A percentile compares a stretch with the other conserved stretches of the same genome.
phyloP scores from a whole-genome alignment of 441 rosid species.

The Breynia disticha region DNA sequence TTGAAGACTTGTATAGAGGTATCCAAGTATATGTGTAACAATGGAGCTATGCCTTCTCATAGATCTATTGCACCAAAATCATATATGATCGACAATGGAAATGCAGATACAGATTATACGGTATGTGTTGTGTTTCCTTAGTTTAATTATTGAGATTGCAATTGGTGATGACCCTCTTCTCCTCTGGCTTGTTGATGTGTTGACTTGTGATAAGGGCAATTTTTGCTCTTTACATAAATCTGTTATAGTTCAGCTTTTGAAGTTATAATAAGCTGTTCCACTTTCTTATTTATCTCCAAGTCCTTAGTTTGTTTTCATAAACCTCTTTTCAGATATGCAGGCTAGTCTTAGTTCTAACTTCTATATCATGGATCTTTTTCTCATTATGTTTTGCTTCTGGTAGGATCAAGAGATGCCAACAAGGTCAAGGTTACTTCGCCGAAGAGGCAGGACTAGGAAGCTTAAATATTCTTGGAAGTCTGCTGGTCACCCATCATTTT shows the following conservation, averaged over 20 bases:
- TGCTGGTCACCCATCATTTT: constrained; percentile 62
- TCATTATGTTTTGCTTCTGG: constrained; percentile 6
- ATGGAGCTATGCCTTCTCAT: constrained; percentile 38
- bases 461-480: constrained; percentile 78
- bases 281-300: background rate
- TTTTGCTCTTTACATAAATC: no score
- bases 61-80: constrained; percentile 42
- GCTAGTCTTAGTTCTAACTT: no score
- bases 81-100: constrained; percentile 49
- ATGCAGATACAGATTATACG: constrained; percentile 31
- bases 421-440: constrained; percentile 45
- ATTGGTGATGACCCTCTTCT: no score
- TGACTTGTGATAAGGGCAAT: no score
- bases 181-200: no score
- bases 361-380: constrained; percentile 9
- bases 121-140: constrained; percentile 26
- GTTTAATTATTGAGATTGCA: constrained; percentile 6
- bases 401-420: constrained; percentile 59
- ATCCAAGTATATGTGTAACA: constrained; percentile 56
- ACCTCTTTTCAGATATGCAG: no score
- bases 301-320: background rate
- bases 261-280: background rate
- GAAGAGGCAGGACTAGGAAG: constrained; percentile 60
- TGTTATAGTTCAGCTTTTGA: background rate
- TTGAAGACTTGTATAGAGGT: constrained; percentile 74